Conservation (phyloP, 345 rosid genomes). For the Sapria himalayana region DNA sequence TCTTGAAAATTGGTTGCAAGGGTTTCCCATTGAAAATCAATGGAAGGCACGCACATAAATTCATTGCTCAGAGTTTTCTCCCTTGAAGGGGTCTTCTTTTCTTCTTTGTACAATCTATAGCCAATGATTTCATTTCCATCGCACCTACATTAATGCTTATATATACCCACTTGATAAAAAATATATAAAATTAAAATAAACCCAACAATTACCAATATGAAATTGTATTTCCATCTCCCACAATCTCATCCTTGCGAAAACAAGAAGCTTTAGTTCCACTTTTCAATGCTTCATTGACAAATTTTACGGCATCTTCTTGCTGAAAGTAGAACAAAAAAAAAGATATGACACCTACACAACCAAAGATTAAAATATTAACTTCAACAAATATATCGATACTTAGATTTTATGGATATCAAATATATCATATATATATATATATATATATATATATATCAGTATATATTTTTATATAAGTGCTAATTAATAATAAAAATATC, state of each 20-base stretch:
- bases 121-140: conserved; percentile 54
- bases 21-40: conserved; percentile 42
- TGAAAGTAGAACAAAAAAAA: too few species aligned
- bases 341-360: too few species aligned
- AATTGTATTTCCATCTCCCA: conserved; percentile 35
- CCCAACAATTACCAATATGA: conserved; percentile 46
- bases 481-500: too few species aligned
- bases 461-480: too few species aligned
- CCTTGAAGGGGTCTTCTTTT: conserved; percentile 14
- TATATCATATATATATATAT: too few species aligned
- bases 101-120: conserved; percentile 58
- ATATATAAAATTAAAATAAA: conserved; percentile 5
- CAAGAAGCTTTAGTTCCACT: conserved; percentile 21
- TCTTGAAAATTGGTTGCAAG: conserved; percentile 59
- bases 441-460: too few species aligned
- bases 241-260: conserved; percentile 51
- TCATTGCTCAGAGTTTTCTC: conserved; percentile 17
- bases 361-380: too few species aligned
- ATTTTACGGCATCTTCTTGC: conserved; percentile 49
- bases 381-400: too few species aligned
- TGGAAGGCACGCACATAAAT: conserved; percentile 10
- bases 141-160: conserved; percentile 21
- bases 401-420: too few species aligned
- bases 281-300: conserved; percentile 32
- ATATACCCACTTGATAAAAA: conserved; percentile 10